Evolutionary conservation across 2,329 filamentous ascomycete species (phyloP).

Genomic region (Fusarium scirpi): DNA sequence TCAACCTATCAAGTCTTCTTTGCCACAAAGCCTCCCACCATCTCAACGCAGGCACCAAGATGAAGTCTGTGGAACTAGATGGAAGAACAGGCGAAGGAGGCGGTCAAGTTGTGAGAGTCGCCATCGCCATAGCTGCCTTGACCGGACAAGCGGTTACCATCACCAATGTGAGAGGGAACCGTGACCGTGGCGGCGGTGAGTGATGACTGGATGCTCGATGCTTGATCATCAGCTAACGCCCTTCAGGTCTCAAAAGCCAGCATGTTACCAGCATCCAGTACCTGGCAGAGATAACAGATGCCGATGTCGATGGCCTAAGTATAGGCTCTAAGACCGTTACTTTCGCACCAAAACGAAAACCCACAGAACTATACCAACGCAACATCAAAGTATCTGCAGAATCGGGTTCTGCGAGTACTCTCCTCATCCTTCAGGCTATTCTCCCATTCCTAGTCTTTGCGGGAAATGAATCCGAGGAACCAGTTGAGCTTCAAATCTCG

Average conservation of each 20-base stretch:
- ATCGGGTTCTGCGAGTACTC: conserved; percentile 64
- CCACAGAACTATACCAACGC: conserved; percentile 56
- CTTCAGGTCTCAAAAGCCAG: conserved; percentile 68
- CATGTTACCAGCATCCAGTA: conserved; percentile 68
- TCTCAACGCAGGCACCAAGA: conserved; percentile 15
- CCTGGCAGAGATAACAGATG: conserved; percentile 64
- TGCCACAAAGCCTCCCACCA: conserved; percentile 16
- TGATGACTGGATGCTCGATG: conserved; percentile 3
- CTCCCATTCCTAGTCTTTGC: conserved; percentile 70
- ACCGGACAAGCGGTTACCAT: conserved; percentile 66
- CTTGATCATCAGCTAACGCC: conserved; percentile 11
- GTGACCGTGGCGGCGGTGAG: conserved; percentile 52
- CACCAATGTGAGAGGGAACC: conserved; percentile 67
- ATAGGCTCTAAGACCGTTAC: conserved; percentile 65
- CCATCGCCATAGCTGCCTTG: conserved; percentile 67
- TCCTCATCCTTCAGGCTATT: conserved; percentile 71
- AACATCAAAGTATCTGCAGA: conserved; percentile 63
- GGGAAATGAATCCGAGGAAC: conserved; percentile 56
- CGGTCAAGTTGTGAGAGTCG: conserved; percentile 70
- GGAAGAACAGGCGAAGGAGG: conserved; percentile 71
- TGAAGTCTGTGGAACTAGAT: conserved; percentile 62
- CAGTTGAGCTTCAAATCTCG: conserved; percentile 63
- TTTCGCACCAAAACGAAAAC: conserved; percentile 58
- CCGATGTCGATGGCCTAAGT: conserved; percentile 62
- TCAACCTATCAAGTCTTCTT: conserved; percentile 10